Base-by-base conservation (phyloP, 148 eudicot species). In the Silene uniflora region DNA sequence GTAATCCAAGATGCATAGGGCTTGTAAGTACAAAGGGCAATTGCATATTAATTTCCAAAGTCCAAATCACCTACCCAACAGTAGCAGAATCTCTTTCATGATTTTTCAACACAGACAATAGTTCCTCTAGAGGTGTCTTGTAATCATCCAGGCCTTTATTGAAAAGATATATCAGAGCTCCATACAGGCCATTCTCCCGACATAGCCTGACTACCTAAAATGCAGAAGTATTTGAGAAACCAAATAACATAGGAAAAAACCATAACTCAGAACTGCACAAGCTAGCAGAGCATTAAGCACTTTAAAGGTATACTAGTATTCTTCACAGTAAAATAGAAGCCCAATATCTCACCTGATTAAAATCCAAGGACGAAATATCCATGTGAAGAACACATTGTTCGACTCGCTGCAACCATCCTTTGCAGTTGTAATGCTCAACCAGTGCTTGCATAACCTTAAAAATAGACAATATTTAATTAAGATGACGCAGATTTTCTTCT, bases 351-450 rank as follows among this genome's bases (percentile, higher is more conserved):
- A 93, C 98, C 97, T 94, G 98, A 78, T 94, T 91, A 79, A 94
- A 94, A 81, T 94, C 98, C 90, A 94, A 80, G 64, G 98, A 94
- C 80, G 91, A 89, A 72, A 94, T 94, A 84, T 94, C 97, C 98
- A 94, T 94, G 83, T 94, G 97, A 74, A 94, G 95, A 82, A 94
- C 93, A 77, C 98, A 94, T 83, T 91, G 98, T 81, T 94, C 98
- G 73, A 94, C 91, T 79, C 98, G 86, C 78, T 90, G 98, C 85
- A 94, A 75, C 98, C 98, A 94, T 82, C 98, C 98, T 86, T 86
- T 91, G 32, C 72, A 64, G 76, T 88, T 91, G 72, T 94, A 94
- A 75, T 94, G 98, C 88, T 94, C 98, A 75, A 94, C 98, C 77
- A 94, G 83, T 75, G 91, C 98, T 91, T 94, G 98, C 98, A 94